A percentile compares a stretch with the other conserved stretches of the same genome.
phyloP scores from a whole-genome alignment of 768 basidiomycete genomes.

The Lentinula sp. region DNA sequence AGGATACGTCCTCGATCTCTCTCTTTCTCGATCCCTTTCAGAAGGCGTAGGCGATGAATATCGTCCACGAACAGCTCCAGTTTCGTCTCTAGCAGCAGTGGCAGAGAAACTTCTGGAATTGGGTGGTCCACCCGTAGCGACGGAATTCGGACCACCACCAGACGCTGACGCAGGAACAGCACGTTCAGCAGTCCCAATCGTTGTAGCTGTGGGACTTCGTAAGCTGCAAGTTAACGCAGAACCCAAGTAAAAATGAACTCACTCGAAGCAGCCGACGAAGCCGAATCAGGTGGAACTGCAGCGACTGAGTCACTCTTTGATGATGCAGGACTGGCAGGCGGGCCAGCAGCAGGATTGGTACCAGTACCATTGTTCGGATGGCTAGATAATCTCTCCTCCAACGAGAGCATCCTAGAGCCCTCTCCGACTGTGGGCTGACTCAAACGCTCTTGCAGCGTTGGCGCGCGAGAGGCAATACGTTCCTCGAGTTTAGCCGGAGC shows the following conservation, averaged over 20 bases:
- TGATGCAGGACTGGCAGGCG: not conserved
- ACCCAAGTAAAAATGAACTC: not conserved
- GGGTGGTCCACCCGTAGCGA: not conserved
- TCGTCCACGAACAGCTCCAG: not conserved
- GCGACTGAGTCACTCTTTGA: not conserved
- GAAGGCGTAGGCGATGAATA: not conserved
- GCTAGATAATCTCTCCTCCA: not conserved
- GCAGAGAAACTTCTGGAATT: not conserved
- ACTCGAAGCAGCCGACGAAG: not conserved
- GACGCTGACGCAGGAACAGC: not conserved
- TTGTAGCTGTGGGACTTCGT: not conserved
- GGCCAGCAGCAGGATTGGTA: not conserved
- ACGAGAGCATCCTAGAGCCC: not conserved
- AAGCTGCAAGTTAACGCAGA: not conserved
- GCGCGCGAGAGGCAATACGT: not conserved
- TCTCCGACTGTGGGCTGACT: not conserved
- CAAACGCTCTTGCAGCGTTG: slow-evolving; percentile 5
- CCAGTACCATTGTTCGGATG: not conserved
- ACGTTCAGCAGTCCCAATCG: not conserved
- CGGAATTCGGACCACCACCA: not conserved
- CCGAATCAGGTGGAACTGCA: not conserved
- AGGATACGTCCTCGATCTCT: not conserved
- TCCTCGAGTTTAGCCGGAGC: not conserved
- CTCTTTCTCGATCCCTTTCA: not conserved
- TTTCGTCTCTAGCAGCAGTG: not conserved